A percentile compares a stretch with the other conserved stretches of the same genome.
phyloP scores from a whole-genome alignment of 2,329 filamentous ascomycete genomes.

The Fusarium sp. region DNA sequence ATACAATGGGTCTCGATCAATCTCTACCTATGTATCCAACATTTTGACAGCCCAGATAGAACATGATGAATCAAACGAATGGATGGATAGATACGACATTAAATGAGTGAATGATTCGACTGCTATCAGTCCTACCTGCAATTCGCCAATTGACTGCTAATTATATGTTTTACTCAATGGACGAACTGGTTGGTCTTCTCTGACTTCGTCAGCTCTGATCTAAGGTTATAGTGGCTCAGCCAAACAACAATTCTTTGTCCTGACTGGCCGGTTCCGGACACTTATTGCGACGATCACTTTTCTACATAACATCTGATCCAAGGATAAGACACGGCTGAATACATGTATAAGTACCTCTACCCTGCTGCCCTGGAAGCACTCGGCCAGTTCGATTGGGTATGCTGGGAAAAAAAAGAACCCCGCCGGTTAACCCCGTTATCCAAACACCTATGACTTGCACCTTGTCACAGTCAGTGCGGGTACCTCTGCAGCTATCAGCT shows the following conservation, averaged over 20 bases:
- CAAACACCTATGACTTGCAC: background rate
- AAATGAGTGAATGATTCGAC: background rate
- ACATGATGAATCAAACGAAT: background rate
- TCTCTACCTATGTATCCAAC: background rate
- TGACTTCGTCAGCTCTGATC: slow-evolving; percentile 18
- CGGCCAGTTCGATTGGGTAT: slow-evolving; percentile 20
- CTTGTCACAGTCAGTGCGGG: background rate
- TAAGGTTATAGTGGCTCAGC: slow-evolving; percentile 5
- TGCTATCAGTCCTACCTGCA: background rate
- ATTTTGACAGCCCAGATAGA: background rate
- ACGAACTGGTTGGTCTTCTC: slow-evolving; percentile 3
- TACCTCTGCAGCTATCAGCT: background rate
- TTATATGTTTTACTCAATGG: background rate
- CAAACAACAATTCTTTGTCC: slow-evolving; percentile 14
- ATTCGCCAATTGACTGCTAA: background rate
- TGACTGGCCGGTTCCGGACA: slow-evolving; percentile 34
- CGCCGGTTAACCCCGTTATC: slow-evolving; percentile 24
- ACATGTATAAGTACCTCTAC: background rate
- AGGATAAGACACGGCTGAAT: background rate
- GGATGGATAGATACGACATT: background rate
- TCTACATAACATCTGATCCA: slow-evolving; percentile 19
- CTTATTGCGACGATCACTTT: slow-evolving; percentile 14
- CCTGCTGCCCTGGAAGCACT: slow-evolving; percentile 17
- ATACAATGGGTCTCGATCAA: slow-evolving; percentile 16
- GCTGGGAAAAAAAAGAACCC: background rate